A percentile compares a stretch with the other conserved stretches of the same genome.
Evolutionary conservation across 305 asterid genomes (phyloP).

Genomic region (Solanum chacoense): DNA sequence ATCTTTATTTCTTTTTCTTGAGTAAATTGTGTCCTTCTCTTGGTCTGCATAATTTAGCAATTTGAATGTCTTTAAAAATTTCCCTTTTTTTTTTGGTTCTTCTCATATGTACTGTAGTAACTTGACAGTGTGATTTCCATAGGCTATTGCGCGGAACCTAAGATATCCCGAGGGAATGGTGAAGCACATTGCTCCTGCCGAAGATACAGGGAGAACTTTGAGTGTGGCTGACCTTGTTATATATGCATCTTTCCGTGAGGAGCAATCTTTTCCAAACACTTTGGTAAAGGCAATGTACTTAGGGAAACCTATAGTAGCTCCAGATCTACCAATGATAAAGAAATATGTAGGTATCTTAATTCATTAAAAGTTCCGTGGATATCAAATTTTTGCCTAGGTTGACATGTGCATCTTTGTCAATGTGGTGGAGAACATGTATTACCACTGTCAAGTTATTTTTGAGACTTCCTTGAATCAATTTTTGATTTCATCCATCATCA

Average conservation of each 20-base stretch:
- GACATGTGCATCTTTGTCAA: not conserved
- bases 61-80: not conserved
- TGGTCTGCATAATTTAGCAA: not conserved
- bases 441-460: not conserved
- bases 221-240: slow-evolving; percentile 61
- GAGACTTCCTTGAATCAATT: not conserved
- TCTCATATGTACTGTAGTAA: not conserved
- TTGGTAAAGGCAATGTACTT: slow-evolving; percentile 85
- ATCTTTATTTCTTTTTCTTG: not conserved
- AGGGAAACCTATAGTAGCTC: slow-evolving; percentile 76
- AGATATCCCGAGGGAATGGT: slow-evolving; percentile 66
- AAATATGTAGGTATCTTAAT: slow-evolving; percentile 59
- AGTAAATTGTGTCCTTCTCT: not conserved
- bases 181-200: slow-evolving; percentile 40
- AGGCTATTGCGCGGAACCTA: slow-evolving; percentile 63
- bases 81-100: not conserved
- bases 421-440: not conserved
- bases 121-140: slow-evolving; percentile 9
- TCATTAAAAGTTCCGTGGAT: not conserved
- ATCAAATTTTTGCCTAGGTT: not conserved
- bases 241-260: slow-evolving; percentile 83
- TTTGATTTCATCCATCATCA: not conserved
- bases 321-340: slow-evolving; percentile 53
- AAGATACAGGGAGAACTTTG: slow-evolving; percentile 32
- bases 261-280: slow-evolving; percentile 60